Conservation (phyloP, 495 filamentous ascomycete species). For the Chaetomidium leptoderma region DNA sequence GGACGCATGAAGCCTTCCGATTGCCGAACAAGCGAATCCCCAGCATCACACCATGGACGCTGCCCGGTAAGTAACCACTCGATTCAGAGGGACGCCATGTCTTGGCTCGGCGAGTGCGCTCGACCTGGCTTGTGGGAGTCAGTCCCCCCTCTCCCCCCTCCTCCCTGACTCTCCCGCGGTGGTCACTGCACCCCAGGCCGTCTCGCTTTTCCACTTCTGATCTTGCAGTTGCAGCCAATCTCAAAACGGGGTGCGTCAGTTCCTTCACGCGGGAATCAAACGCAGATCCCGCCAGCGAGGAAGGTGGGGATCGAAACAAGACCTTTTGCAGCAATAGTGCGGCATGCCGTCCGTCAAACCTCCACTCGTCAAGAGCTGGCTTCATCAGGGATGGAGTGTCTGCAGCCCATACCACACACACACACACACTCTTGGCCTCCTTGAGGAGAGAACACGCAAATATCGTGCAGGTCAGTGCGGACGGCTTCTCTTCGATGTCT, state of each 20-base stretch:
- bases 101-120: not conserved
- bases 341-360: not conserved
- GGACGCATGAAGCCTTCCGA: slow-evolving; percentile 1
- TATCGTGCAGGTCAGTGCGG: not conserved
- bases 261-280: slow-evolving; percentile 19
- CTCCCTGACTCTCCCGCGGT: not conserved
- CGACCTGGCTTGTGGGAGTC: not conserved
- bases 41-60: not conserved
- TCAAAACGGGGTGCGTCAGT: not conserved
- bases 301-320: slow-evolving; percentile 16
- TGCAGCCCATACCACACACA: too few relatives aligned
- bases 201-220: not conserved
- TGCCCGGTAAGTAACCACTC: not conserved
- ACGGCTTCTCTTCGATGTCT: not conserved
- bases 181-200: not conserved
- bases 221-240: not conserved
- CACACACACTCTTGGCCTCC: not conserved
- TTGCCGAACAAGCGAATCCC: not conserved
- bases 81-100: not conserved
- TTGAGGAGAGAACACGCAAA: not conserved
- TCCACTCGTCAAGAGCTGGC: not conserved
- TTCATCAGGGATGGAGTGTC: not conserved
- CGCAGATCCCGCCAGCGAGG: slow-evolving; percentile 22
- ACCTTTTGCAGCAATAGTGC: slow-evolving; percentile 2
- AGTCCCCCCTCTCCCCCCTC: not conserved